Conservation (phyloP, 495 filamentous ascomycete species). For the Neurospora tetraspora region DNA sequence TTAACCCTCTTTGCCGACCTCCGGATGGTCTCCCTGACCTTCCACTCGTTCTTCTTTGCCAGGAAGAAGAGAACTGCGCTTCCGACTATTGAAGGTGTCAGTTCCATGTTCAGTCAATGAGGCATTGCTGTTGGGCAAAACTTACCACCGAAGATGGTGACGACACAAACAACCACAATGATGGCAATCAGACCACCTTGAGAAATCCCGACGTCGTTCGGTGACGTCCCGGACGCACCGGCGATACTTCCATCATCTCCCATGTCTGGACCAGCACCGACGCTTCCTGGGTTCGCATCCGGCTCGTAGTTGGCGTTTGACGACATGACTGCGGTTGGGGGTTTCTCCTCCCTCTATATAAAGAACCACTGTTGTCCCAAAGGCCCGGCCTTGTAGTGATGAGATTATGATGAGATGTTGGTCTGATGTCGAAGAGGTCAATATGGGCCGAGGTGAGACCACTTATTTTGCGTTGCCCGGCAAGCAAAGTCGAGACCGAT, state of each 20-base stretch:
- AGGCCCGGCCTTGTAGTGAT: background rate
- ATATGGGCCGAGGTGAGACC: background rate
- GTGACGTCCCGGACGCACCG: conserved; percentile 43
- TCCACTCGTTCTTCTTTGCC: conserved; percentile 50
- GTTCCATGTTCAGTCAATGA: background rate
- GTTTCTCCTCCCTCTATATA: background rate
- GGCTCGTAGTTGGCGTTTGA: conserved; percentile 10
- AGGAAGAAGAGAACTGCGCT: conserved; percentile 41
- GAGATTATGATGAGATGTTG: background rate
- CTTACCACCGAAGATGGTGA: conserved; percentile 48
- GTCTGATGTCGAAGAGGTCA: background rate
- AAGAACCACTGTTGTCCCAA: background rate
- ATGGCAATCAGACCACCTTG: conserved; percentile 52
- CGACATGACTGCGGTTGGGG: background rate
- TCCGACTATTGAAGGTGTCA: conserved; percentile 25
- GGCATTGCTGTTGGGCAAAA: background rate
- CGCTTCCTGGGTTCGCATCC: background rate
- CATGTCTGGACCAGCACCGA: conserved; percentile 10
- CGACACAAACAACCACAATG: conserved; percentile 47
- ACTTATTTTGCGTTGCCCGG: background rate
- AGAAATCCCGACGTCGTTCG: conserved; percentile 43
- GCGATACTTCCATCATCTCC: conserved; percentile 32
- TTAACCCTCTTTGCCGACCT: conserved; percentile 43
- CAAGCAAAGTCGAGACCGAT: background rate
- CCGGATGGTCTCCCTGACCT: conserved; percentile 40